Conservation (phyloP, 768 basidiomycete genomes). For the Solioccasus polychromus region DNA sequence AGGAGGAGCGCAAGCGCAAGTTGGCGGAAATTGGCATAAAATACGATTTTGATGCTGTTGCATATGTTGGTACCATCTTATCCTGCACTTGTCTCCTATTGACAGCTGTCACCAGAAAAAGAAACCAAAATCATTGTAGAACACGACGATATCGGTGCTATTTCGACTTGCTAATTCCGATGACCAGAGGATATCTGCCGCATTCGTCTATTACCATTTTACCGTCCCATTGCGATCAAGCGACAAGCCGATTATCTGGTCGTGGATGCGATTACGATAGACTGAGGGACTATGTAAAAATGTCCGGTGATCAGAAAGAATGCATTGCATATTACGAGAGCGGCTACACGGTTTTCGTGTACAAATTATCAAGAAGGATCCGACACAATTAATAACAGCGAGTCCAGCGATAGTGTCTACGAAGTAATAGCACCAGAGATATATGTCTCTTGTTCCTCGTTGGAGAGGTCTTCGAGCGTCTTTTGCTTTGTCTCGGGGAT, state of each 20-base stretch:
- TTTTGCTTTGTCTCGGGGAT: constrained; percentile 74
- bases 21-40: constrained; percentile 79
- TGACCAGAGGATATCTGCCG: too few relatives aligned
- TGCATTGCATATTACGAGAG: constrained; percentile 6
- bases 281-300: not conserved
- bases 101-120: constrained; percentile 31
- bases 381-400: not conserved
- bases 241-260: too few relatives aligned
- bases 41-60: constrained; percentile 78
- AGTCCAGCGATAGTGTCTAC: not conserved
- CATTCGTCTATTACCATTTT: too few relatives aligned
- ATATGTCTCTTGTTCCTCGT: constrained; percentile 66
- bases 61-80: constrained; percentile 62
- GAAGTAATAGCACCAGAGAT: constrained; percentile 27
- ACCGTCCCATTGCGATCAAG: too few relatives aligned
- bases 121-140: constrained; percentile 28
- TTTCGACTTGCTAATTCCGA: not conserved
- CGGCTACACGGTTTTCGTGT: not conserved
- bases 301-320: not conserved
- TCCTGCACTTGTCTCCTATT: not conserved
- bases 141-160: not conserved
- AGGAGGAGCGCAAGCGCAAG: constrained; percentile 74
- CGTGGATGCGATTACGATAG: not conserved
- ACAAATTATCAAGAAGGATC: not conserved
- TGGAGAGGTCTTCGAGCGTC: constrained; percentile 69